phyloP scores from a whole-genome alignment of 2,329 filamentous ascomycete genomes.

The Alternaria gaisen region DNA sequence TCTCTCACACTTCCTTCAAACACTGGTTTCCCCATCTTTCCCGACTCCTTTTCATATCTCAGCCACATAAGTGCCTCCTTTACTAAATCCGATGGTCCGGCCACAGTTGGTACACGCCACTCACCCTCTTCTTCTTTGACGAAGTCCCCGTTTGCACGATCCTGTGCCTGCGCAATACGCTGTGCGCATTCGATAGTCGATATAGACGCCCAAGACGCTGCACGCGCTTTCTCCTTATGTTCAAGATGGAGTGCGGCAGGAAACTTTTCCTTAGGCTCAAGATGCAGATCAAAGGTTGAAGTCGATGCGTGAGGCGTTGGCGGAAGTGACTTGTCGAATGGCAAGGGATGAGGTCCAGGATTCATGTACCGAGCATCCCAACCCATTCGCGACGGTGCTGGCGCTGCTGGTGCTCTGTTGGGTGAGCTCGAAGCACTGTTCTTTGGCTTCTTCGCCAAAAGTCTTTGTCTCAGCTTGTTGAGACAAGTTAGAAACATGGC shows the following conservation, averaged over 20 bases:
- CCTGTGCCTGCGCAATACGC: not conserved
- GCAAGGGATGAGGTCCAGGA: not conserved
- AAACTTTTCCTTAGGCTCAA: not conserved
- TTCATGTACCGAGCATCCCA: not conserved
- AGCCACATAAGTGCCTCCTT: slow-evolving; percentile 3
- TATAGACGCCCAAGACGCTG: not conserved
- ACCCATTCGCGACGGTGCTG: not conserved
- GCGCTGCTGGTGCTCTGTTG: not conserved
- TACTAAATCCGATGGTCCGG: slow-evolving; percentile 1
- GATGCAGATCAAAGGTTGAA: not conserved
- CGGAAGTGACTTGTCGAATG: not conserved
- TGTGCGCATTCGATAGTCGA: not conserved
- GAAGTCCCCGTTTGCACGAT: not conserved
- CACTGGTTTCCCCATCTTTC: not conserved
- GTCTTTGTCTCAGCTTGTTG: not conserved
- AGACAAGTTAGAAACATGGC: not conserved
- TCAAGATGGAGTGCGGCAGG: not conserved
- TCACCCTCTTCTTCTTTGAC: not conserved
- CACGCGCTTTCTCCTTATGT: not conserved
- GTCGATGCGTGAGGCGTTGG: not conserved
- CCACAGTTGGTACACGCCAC: not conserved
- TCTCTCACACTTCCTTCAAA: not conserved
- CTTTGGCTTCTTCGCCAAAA: not conserved
- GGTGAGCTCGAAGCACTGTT: not conserved
- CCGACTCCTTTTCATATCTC: not conserved